A percentile compares a stretch with the other conserved stretches of the same genome.
Conservation (phyloP, 2,329 filamentous ascomycete species). For the Trichoderma koningii region DNA sequence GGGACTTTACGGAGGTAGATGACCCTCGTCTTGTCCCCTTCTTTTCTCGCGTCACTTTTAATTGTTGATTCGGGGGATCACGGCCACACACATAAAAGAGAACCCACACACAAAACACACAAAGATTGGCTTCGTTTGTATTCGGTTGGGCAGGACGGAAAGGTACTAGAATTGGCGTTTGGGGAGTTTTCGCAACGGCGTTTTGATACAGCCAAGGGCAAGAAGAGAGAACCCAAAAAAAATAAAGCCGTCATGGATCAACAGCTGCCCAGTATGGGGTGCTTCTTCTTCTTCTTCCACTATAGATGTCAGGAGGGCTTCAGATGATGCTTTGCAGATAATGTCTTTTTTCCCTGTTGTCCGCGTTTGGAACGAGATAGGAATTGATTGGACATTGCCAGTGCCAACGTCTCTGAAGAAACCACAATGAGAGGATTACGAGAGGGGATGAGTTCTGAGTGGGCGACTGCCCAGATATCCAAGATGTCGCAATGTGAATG, state of each 20-base stretch:
- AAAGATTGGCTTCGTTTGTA: constrained; percentile 5
- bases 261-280: not conserved
- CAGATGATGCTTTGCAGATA: not conserved
- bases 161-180: constrained; percentile 19
- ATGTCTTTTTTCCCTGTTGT: not conserved
- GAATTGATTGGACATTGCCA: not conserved
- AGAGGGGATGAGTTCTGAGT: not conserved
- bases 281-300: not conserved
- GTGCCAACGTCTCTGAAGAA: no score
- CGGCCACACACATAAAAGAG: not conserved
- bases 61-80: not conserved
- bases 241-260: not conserved
- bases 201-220: constrained; percentile 13
- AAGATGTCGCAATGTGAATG: not conserved
- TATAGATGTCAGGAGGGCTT: not conserved
- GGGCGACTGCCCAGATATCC: not conserved
- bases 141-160: not conserved
- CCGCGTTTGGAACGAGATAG: not conserved
- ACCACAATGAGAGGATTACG: no score
- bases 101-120: not conserved
- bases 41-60: not conserved
- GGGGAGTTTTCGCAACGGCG: constrained; percentile 6
- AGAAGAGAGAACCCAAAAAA: not conserved
- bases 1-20: not conserved
- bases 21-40: not conserved